Evolutionary conservation across 306 rosid genomes (phyloP), one percentile per base, ranked within the genome.

Genomic region (Bauhinia variegata): DNA sequence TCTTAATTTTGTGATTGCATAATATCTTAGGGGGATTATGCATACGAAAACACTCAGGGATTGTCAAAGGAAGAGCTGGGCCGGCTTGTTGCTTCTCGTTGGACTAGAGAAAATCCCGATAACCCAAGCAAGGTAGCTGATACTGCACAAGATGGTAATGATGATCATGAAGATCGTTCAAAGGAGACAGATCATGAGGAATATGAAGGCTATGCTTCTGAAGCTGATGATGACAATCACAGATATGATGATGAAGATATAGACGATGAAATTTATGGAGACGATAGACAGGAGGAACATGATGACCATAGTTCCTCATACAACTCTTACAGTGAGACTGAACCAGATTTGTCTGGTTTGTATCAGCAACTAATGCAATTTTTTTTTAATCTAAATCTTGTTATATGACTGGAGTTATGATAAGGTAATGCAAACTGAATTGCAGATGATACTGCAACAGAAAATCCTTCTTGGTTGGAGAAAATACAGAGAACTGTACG

Each of bases 11-110:
- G 28, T 23, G 28, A 2, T 23, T 2, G 2, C 2, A 2, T 2
- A 23, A 23, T 23, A 23, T 2, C 28, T 23, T 23, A 86, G 99
- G 92, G 70, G 23, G 66, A 66, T 58, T 88, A 72, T 54, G 76
- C 17, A 65, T 65, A 91, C 69, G 91, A 85, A 64, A 79, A 78
- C 67, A 83, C 84, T 4, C 95, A 84, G 72, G 92, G 86, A 67
- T 83, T 95, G 72, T 86, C 99, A 48, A 88, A 57, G 84, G 99
- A 90, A 83, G 99, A 95, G 82, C 80, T 95, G 78, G 99, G 99
- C 18, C 92, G 92, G 70, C 96, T 88, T 75, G 92, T 95, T 82
- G 99, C 99, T 80, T 95, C 99, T 59, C 99, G 99, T 18, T 95
- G 99, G 99, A 90, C 97, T 19, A 92, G 95, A 76, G 91, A 86